phyloP scores from a whole-genome alignment of 2,329 filamentous ascomycete species.

The Verticillium zaregamsianum region DNA sequence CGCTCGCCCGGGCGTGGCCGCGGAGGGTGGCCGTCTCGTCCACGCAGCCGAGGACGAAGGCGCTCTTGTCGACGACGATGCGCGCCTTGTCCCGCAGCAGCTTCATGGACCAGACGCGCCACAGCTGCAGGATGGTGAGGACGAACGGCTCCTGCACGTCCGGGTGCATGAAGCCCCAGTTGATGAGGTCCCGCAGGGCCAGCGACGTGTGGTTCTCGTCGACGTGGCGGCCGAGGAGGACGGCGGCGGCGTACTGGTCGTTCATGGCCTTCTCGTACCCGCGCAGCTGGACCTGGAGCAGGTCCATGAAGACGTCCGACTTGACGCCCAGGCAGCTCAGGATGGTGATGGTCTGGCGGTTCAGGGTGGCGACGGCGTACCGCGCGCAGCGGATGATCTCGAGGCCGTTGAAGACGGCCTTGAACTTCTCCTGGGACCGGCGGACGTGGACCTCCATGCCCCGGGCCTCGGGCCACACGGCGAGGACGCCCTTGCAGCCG shows the following conservation, averaged over 20 bases:
- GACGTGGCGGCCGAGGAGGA: slow-evolving; percentile 68
- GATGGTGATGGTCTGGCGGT: slow-evolving; percentile 87
- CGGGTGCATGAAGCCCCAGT: slow-evolving; percentile 70
- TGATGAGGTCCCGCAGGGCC: slow-evolving; percentile 69
- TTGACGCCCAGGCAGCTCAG: slow-evolving; percentile 72
- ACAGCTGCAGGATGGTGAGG: slow-evolving; percentile 72
- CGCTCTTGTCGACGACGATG: slow-evolving; percentile 76
- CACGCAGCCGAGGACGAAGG: slow-evolving; percentile 82
- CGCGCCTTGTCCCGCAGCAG: slow-evolving; percentile 88
- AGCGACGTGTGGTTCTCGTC: slow-evolving; percentile 83
- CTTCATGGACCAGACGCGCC: slow-evolving; percentile 87
- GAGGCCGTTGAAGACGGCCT: slow-evolving; percentile 62
- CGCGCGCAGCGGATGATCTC: slow-evolving; percentile 83
- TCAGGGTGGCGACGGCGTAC: slow-evolving; percentile 74
- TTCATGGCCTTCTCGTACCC: slow-evolving; percentile 68
- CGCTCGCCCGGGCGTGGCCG: slow-evolving; percentile 59
- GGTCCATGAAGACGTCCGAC: slow-evolving; percentile 59
- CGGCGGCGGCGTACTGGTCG: slow-evolving; percentile 58
- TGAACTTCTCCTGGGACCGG: slow-evolving; percentile 84
- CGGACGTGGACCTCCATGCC: slow-evolving; percentile 72
- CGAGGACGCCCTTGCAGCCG: slow-evolving; percentile 86
- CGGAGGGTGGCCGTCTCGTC: slow-evolving; percentile 77
- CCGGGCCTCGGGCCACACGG: slow-evolving; percentile 65
- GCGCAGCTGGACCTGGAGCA: slow-evolving; percentile 63
- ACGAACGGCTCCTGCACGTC: slow-evolving; percentile 71